Evolutionary conservation across 192 early-diverging fungal species (phyloP), one percentile per base, ranked within the genome.

Genomic region (Chytriomyces confervae): DNA sequence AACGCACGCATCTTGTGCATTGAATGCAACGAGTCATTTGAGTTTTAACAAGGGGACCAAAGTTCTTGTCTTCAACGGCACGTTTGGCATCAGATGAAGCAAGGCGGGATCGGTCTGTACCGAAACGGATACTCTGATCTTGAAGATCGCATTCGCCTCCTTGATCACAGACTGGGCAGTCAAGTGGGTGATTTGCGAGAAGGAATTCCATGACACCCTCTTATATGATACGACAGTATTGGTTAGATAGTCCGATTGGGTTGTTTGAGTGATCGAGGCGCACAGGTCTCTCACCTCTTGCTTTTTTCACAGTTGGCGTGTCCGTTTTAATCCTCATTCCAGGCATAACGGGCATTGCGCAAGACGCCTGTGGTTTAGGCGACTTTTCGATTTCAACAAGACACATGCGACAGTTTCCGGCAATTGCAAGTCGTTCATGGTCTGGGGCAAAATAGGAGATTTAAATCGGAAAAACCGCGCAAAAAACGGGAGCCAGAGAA

Each of bases 381-480:
- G 94, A 89, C 82, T 93, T 95, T 84, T 97, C 97, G 47, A 99
- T 86, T 87, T 99, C 98, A 45, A 99, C 97, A 72, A 99, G 89
- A 81, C 98, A 99, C 96, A 99, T 98, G 81, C 98, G 94, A 82
- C 98, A 99, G 91, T 99, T 99, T 81, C 98, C 98, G 10, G 98
- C 98, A 66, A 99, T 89, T 11, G 94, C 92, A 50, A 99, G 89
- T 51, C 98, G 94, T 82, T 96, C 95, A 87, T 94, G 91, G 88
- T 93, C 72, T 74, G 45, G 0, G 36, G 29, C 60, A n/a, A 4
- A 4, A 36, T 36, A 1, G 36, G 36, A 36, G 36, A 36, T 36
- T 3, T 36, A 36, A 36, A 36, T 36, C 36, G 36, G 36, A 36
- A 36, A 36, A 36, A 36, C 36, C 36, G 36, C 36, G 60, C 67